These are phyloP conservation scores for Buddleja alternifolia DNA, from an alignment of 257 asterid genomes.

Conservation along the genomic window DNA sequence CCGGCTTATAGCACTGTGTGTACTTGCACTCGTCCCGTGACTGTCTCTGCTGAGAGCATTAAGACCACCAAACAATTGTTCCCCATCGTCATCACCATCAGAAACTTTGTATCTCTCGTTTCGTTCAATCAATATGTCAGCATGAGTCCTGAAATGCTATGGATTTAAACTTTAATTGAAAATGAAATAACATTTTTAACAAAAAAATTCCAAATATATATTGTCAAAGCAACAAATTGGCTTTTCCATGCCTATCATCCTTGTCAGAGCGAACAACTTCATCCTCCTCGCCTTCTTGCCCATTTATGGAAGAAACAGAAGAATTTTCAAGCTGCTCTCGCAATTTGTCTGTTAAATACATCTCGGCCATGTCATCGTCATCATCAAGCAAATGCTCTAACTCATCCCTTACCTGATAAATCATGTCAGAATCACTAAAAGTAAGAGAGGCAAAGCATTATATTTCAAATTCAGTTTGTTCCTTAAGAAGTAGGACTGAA, in stretches of 20 bases:
- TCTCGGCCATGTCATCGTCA: slow-evolving; percentile 91
- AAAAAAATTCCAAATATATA: background rate
- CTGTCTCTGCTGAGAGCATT: slow-evolving; percentile 43
- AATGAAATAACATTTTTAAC: too few relatives aligned
- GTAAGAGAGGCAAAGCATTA: background rate
- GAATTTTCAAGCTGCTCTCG: slow-evolving; percentile 53
- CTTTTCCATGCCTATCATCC: slow-evolving; percentile 41
- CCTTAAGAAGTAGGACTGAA: too few relatives aligned
- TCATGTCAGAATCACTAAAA: background rate
- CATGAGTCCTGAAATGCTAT: slow-evolving; percentile 25
- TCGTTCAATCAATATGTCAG: slow-evolving; percentile 38
- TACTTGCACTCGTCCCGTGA: slow-evolving; percentile 47
- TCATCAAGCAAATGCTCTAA: slow-evolving; percentile 88
- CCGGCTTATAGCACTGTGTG: slow-evolving; percentile 46
- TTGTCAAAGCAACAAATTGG: background rate
- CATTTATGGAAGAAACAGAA: slow-evolving; percentile 46
- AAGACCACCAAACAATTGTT: slow-evolving; percentile 32
- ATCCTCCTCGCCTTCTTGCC: slow-evolving; percentile 46
- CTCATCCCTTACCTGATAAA: slow-evolving; percentile 77
- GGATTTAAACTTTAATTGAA: background rate
- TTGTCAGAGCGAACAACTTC: slow-evolving; percentile 39
- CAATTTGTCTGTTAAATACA: slow-evolving; percentile 79
- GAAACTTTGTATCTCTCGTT: slow-evolving; percentile 37
- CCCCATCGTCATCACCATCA: slow-evolving; percentile 37
- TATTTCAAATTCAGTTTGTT: too few relatives aligned